Evolutionary conservation across 306 rosid species (phyloP), one percentile per base, ranked within the genome.

Genomic region (Sindora glabra): DNA sequence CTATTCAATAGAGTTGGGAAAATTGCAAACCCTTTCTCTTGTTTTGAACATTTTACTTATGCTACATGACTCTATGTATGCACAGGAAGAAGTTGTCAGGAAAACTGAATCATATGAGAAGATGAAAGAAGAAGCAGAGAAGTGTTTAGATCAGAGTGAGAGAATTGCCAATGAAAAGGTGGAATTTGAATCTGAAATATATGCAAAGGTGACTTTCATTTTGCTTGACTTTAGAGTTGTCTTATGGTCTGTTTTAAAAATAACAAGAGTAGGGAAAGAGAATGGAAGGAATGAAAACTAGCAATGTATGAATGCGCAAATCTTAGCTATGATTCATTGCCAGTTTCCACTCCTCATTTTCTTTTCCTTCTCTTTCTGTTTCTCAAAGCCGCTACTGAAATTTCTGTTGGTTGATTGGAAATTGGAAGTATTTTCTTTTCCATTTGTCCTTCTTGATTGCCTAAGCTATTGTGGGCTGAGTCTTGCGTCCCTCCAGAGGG

Each of bases 51-150:
- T 37, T 12, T 8, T 37, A 50, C 5, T 65, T 26, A 10, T 19
- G 62, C 30, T n/a, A 25, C 39, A 24, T 26, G n/a, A n/a, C 10
- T 63, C 25, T 75, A 46, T 61, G 22, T 60, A 45, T 80, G 17
- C 53, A 47, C 75, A 92, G 95, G 98, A 85, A 62, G 95, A 86
- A 82, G 95, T 92, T 80, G 85, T 86, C 21, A 62, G 71, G 55
- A 86, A 92, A 66, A 72, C 78, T 27, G 86, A 72, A 49, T 81
- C 84, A 2, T 77, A 61, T 66, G 94, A 88, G 80, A 88, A 74
- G 76, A 73, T 86, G 82, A 88, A 86, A 77, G 81, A 52, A 61
- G 98, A 92, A 65, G 82, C 95, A 27, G 90, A 92, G 72, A 86
- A 79, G 67, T 86, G 89, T 69, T 62, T 92, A 73, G 74, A 72